phyloP scores from a whole-genome alignment of 129 eudicot genomes.

The Glebionis coronaria region DNA sequence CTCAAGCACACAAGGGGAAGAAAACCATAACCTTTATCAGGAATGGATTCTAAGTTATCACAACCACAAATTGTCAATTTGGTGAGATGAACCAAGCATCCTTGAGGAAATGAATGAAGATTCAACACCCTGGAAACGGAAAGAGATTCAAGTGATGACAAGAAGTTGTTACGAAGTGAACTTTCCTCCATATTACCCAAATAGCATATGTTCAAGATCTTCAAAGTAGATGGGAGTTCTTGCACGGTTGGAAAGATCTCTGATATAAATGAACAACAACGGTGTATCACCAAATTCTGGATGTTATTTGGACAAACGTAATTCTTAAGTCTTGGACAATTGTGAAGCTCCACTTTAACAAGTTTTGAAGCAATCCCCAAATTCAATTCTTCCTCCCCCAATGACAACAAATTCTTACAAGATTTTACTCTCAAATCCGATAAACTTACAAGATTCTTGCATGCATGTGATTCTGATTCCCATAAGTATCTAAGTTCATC shows the following conservation, averaged over 20 bases:
- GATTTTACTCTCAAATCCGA: not conserved
- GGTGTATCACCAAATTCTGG: not conserved
- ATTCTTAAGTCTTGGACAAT: not conserved
- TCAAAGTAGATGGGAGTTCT: slow-evolving; percentile 13
- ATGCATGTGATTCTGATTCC: slow-evolving; percentile 15
- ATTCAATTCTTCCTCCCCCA: not conserved
- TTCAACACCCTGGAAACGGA: not conserved
- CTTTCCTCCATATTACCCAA: slow-evolving; percentile 8
- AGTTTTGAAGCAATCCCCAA: not conserved
- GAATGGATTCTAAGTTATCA: slow-evolving; percentile 18
- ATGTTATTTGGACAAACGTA: slow-evolving; percentile 10
- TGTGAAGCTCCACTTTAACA: not conserved
- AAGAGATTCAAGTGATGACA: slow-evolving; percentile 15
- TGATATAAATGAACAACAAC: not conserved
- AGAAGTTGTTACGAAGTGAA: slow-evolving; percentile 15
- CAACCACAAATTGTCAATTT: not conserved
- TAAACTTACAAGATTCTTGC: slow-evolving; percentile 7
- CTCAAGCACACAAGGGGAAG: slow-evolving; percentile 5
- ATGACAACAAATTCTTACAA: slow-evolving; percentile 1
- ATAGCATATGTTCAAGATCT: not conserved
- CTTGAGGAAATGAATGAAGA: slow-evolving; percentile 13
- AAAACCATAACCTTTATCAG: slow-evolving; percentile 11
- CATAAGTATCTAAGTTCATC: slow-evolving; percentile 17
- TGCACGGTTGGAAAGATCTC: slow-evolving; percentile 1
- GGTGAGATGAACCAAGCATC: slow-evolving; percentile 16